Evolutionary conservation across 805 yeast species (phyloP).

Genomic region (Saturnispora saitoi): DNA sequence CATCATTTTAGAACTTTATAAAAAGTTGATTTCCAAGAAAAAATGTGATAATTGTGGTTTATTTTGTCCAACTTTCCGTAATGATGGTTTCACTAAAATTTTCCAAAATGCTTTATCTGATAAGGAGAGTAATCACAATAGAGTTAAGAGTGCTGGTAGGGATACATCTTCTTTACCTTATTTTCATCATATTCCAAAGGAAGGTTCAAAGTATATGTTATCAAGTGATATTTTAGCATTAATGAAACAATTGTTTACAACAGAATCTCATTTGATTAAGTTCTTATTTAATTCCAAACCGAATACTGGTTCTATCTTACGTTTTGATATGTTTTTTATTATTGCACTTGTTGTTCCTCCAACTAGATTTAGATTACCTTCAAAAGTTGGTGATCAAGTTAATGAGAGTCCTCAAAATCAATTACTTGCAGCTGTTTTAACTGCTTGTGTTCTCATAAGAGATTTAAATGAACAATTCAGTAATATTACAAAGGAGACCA

Average conservation of each 20-base stretch:
- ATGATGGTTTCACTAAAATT: slow-evolving; percentile 88
- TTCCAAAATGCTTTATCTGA: slow-evolving; percentile 82
- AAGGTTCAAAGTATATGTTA: slow-evolving; percentile 77
- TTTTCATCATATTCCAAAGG: slow-evolving; percentile 44
- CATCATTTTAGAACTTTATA: slow-evolving; percentile 64
- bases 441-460: slow-evolving; percentile 72
- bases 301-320: slow-evolving; percentile 33
- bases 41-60: slow-evolving; percentile 94
- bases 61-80: slow-evolving; percentile 90
- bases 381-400: slow-evolving; percentile 90
- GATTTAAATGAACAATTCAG: slow-evolving; percentile 83
- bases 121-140: slow-evolving; percentile 71
- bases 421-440: slow-evolving; percentile 68
- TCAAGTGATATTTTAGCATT: slow-evolving; percentile 82
- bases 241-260: slow-evolving; percentile 62
- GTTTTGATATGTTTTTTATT: slow-evolving; percentile 82
- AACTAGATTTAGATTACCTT: slow-evolving; percentile 93
- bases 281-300: slow-evolving; percentile 82
- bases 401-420: slow-evolving; percentile 94
- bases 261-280: slow-evolving; percentile 60
- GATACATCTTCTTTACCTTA: slow-evolving; percentile 15
- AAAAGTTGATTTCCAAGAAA: slow-evolving; percentile 61
- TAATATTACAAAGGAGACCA: slow-evolving; percentile 48
- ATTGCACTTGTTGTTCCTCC: slow-evolving; percentile 91
- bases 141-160: slow-evolving; percentile 59